Evolutionary conservation across 306 rosid genomes (phyloP), one percentile per base, ranked within the genome.

Genomic region (Fagus sylvatica): DNA sequence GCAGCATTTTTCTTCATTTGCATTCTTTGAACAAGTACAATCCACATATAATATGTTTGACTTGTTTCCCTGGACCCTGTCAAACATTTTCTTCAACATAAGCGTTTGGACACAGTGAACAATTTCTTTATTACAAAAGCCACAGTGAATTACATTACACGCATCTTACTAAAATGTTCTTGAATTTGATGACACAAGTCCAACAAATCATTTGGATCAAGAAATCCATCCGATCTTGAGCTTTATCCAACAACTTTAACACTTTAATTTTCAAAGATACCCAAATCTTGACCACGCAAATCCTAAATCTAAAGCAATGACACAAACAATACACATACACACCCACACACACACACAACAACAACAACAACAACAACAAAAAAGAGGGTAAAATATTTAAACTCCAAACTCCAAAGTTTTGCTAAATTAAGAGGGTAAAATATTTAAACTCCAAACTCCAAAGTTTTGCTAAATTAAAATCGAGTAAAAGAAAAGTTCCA

Each of bases 251-350:
- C 72, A 6, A 76, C 75, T 71, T 34, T 22, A 78, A 75, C 32
- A 64, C 40, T 74, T 83, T 60, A 74, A 81, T 60, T 77, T 82
- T 71, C 78, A 88, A 15, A 85, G 36, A 51, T 82, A 67, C 74
- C 69, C 74, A 41, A 82, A 57, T 84, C 91, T 79, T 70, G 79
- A 78, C 74, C 61, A 42, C 74, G 75, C 84, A 79, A 73, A 6
- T 79, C 93, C 69, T 73, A 87, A 75, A 81, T 83, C 95, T 90
- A 83, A 71, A 78, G 16, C 41, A 73, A 55, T 36, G 48, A 51
- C 77, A 79, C 30, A 10, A 4, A 17, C 46, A 22, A 30, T n/a
- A n/a, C n/a, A n/a, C n/a, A n/a, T n/a, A n/a, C n/a, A n/a, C n/a
- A n/a, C n/a, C n/a, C n/a, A n/a, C n/a, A n/a, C n/a, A n/a, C n/a